Base-by-base conservation (phyloP, 2,329 filamentous ascomycete genomes). In the Amylocarpus encephaloides region DNA sequence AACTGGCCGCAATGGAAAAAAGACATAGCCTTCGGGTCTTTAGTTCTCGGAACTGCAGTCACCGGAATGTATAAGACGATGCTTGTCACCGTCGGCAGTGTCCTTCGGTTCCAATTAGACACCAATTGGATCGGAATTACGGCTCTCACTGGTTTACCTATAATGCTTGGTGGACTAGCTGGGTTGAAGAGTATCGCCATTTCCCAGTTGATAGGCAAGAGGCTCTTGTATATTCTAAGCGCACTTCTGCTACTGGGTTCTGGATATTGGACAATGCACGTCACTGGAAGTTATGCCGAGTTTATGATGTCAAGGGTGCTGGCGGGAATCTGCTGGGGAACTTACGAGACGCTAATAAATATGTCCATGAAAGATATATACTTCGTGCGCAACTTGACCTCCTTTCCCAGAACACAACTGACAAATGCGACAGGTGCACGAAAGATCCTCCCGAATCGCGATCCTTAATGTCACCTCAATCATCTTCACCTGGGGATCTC, bases 1-100 rank as follows among this genome's bases (percentile, higher is more conserved):
- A 82, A 82, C 58, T 82, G 78, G 79, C 70, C 74, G 2, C 53
- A 63, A 22, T 77, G 74, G 73, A 75, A 73, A 53, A 80, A 79
- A 49, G 73, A 79, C 48, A 58, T 75, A 6, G 74, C 76, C 51
- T 70, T 77, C 19, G 59, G 65, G 2, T 67, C 75, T 1, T 61
- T 82, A 0, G 63, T 80, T 13, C 60, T 74, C 46, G 70, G 73
- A 48, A 69, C 71, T 6, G 71, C 72, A 1, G 60, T 79, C 2
- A 67, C 73, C 3, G 70, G 71, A 2, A 73, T 71, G n/a, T 72
- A 75, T 66, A 81, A 81, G 65, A 78, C 76, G 3, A 72, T 73
- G 11, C 72, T 79, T 29, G 58, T 80, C 36, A 71, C 70, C 6
- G 73, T 76, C 4, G 73, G 75, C 52, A 64, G 68, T 19, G 65